Base-by-base conservation (phyloP, 176 grass and related monocot species). In the Tillandsia leiboldiana region DNA sequence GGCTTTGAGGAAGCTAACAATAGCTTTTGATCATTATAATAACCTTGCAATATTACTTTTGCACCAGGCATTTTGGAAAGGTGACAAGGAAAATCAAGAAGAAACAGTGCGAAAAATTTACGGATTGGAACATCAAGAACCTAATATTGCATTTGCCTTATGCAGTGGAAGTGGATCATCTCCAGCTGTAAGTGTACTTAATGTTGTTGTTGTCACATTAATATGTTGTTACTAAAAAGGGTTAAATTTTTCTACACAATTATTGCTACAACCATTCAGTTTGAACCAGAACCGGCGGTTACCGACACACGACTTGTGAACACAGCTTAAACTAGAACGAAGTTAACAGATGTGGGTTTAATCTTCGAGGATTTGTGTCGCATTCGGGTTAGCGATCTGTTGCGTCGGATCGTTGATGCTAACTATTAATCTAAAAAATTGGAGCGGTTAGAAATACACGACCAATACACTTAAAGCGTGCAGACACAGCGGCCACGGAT, bases 121-220 rank as follows among this genome's bases (percentile, higher is more conserved):
- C 10, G 86, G 79, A 59, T 51, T 99, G 47, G 77, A 80, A 49
- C 79, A 26, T 14, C 72, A 82, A 70, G 87, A 93, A 18, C 84
- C 84, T 2, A 99, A 99, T 67, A 81, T 93, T 51, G 17, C 88
- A 24, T 99, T 99, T 79, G 86, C 87, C 3, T 50, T 99, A 48
- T 93, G 89, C 75, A 92, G 76, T 64, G 94, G 89, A 11, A 87
- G 51, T 73, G 90, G 83, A 80, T 88, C 89, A 68, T 99, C 89
- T 72, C 94, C 94, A 18, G 94, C 94, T 42, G 93, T 97, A 83
- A 92, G 76, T 73, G 57, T 64, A 59, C 22, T 42, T 42, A 61
- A 23, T 61, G n/a, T 10, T 61, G 17, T 57, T 57, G 17, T 2
- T 61, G 8, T 61, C 33, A 42, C 33, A 42, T 42, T 42, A 42